These are phyloP conservation scores for Grammothele lineata DNA, from an alignment of 768 basidiomycete species.

Conservation along the genomic window DNA sequence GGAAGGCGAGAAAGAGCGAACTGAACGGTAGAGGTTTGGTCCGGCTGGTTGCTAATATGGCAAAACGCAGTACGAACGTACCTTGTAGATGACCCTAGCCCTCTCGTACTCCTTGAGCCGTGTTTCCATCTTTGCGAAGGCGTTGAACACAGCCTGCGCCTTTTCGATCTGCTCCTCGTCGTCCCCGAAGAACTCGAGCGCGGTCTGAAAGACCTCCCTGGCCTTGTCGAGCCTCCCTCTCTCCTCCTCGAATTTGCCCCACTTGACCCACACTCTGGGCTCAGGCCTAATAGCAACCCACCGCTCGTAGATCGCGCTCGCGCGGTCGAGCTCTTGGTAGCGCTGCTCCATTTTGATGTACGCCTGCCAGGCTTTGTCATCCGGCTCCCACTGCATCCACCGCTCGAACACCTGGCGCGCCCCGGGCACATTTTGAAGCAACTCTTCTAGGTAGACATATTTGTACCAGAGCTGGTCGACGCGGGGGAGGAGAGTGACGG, in stretches of 20 bases:
- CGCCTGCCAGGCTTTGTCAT: slow-evolving; percentile 99
- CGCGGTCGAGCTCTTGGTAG: slow-evolving; percentile 88
- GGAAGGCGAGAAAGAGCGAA: slow-evolving; percentile 94
- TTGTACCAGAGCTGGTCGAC: slow-evolving; percentile 99
- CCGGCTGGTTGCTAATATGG: no score
- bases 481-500: slow-evolving; percentile 92
- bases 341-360: slow-evolving; percentile 97
- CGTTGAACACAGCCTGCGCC: slow-evolving; percentile 86
- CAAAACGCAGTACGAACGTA: slow-evolving; percentile 31
- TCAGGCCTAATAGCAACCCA: slow-evolving; percentile 76
- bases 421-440: slow-evolving; percentile 92
- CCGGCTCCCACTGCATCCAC: slow-evolving; percentile 99
- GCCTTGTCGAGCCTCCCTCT: slow-evolving; percentile 59
- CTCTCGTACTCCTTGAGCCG: slow-evolving; percentile 95
- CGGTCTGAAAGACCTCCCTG: slow-evolving; percentile 62
- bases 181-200: slow-evolving; percentile 61
- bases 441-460: slow-evolving; percentile 97
- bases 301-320: slow-evolving; percentile 88
- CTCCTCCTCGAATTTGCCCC: slow-evolving; percentile 64
- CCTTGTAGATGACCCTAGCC: slow-evolving; percentile 96
- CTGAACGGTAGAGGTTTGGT: slow-evolving; percentile 44
- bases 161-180: slow-evolving; percentile 66
- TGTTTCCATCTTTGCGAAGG: slow-evolving; percentile 97
- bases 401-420: slow-evolving; percentile 97
- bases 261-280: slow-evolving; percentile 61